phyloP scores from a whole-genome alignment of 371 early-diverging fungal genomes.

The Mortierella sp. region DNA sequence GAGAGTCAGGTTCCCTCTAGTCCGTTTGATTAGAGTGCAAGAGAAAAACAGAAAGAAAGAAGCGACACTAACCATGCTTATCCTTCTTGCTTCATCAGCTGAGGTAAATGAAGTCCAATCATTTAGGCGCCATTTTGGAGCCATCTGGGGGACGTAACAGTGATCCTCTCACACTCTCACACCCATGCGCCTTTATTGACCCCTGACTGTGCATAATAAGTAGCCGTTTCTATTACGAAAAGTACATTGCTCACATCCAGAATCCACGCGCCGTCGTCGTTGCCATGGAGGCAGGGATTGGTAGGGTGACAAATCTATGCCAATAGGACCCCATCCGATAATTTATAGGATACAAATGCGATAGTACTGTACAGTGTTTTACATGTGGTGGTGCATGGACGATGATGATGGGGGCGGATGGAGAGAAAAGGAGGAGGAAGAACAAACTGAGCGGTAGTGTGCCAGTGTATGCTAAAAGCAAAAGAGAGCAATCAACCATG shows the following conservation, averaged over 20 bases:
- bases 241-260: neutral
- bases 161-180: too few species aligned
- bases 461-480: neutral
- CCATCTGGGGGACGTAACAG: too few species aligned
- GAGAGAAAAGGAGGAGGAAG: neutral
- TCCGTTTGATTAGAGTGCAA: too few species aligned
- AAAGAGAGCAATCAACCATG: neutral
- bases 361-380: neutral
- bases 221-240: neutral
- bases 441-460: neutral
- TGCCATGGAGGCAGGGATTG: neutral
- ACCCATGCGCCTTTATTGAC: neutral
- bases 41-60: too few species aligned
- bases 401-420: neutral
- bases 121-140: too few species aligned
- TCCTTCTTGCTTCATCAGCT: too few species aligned
- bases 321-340: neutral
- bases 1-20: neutral
- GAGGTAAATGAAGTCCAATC: too few species aligned
- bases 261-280: neutral
- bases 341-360: neutral
- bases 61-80: too few species aligned
- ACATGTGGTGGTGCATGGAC: constrained; percentile 1
- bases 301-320: neutral
- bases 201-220: neutral